phyloP scores from a whole-genome alignment of 2,329 filamentous ascomycete species.

The Fusarium austroafricanum region DNA sequence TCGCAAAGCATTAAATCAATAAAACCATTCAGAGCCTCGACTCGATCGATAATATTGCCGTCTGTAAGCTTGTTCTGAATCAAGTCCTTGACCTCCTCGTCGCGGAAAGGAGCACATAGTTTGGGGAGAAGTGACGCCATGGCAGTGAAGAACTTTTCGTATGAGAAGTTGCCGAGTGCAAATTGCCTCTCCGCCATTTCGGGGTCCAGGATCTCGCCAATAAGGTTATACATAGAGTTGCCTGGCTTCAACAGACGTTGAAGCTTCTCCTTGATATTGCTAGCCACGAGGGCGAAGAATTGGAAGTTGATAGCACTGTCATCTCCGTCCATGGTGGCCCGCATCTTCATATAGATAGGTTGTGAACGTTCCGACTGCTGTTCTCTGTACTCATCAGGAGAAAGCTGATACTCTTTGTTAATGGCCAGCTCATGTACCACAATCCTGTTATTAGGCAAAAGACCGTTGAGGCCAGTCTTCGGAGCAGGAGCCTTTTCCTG shows the following conservation, averaged over 20 bases:
- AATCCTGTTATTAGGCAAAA: constrained; percentile 78
- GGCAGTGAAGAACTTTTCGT: constrained; percentile 81
- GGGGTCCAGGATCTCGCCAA: constrained; percentile 79
- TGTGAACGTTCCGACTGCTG: constrained; percentile 63
- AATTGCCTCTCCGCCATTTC: constrained; percentile 78
- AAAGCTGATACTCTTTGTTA: constrained; percentile 81
- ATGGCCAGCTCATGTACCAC: constrained; percentile 84
- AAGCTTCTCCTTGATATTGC: constrained; percentile 77
- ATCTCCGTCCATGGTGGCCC: constrained; percentile 73
- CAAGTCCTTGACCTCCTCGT: constrained; percentile 77
- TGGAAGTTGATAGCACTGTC: constrained; percentile 72
- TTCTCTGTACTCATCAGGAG: constrained; percentile 68
- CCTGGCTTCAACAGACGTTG: constrained; percentile 76
- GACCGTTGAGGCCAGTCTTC: constrained; percentile 60
- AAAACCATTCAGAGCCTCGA: constrained; percentile 79
- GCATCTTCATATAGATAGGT: constrained; percentile 68
- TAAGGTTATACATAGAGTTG: constrained; percentile 79
- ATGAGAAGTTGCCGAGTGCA: constrained; percentile 78
- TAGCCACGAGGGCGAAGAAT: constrained; percentile 77
- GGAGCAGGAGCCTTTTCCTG: constrained; percentile 52
- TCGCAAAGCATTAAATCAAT: constrained; percentile 83
- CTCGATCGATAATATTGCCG: constrained; percentile 77
- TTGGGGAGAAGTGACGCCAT: constrained; percentile 81
- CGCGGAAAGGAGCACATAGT: constrained; percentile 83
- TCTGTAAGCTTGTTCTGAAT: constrained; percentile 69